Evolutionary conservation across 2,329 filamentous ascomycete genomes (phyloP).

Genomic region (Dactylella cylindrospora): DNA sequence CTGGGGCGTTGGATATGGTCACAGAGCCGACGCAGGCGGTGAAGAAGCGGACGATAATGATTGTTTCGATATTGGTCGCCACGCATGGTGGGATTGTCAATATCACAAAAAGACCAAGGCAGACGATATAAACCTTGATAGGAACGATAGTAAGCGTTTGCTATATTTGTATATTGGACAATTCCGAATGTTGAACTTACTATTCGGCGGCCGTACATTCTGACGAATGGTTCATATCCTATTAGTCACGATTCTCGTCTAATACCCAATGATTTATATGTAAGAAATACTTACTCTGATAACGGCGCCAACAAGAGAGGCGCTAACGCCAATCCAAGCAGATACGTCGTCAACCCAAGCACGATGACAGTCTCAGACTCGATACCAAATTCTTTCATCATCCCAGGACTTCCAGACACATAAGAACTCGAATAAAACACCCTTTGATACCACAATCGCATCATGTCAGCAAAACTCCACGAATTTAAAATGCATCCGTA

Average conservation of each 20-base stretch:
- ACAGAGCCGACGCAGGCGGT: slow-evolving; percentile 74
- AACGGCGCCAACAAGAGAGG: slow-evolving; percentile 73
- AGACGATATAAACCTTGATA: slow-evolving; percentile 64
- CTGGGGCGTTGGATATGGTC: slow-evolving; percentile 80
- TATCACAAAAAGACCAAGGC: slow-evolving; percentile 65
- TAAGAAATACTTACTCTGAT: slow-evolving; percentile 62
- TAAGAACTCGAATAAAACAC: slow-evolving; percentile 78
- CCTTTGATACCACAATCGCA: slow-evolving; percentile 55
- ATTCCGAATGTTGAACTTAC: slow-evolving; percentile 5
- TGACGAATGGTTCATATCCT: no score
- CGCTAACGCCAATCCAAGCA: slow-evolving; percentile 72
- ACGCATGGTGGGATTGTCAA: slow-evolving; percentile 72
- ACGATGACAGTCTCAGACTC: slow-evolving; percentile 64
- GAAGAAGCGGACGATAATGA: slow-evolving; percentile 74
- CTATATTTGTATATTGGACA: neutral
- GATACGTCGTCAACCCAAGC: slow-evolving; percentile 75
- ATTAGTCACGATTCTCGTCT: no score
- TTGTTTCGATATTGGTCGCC: slow-evolving; percentile 65
- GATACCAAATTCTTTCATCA: slow-evolving; percentile 67
- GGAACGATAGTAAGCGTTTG: neutral
- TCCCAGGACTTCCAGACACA: slow-evolving; percentile 57
- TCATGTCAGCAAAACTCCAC: no score
- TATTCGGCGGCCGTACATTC: slow-evolving; percentile 64
- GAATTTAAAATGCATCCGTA: slow-evolving; percentile 51
- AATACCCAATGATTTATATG: no score